Evolutionary conservation across 208 protist species (phyloP).

Genomic region (Leptomonas pyrrhocoris): DNA sequence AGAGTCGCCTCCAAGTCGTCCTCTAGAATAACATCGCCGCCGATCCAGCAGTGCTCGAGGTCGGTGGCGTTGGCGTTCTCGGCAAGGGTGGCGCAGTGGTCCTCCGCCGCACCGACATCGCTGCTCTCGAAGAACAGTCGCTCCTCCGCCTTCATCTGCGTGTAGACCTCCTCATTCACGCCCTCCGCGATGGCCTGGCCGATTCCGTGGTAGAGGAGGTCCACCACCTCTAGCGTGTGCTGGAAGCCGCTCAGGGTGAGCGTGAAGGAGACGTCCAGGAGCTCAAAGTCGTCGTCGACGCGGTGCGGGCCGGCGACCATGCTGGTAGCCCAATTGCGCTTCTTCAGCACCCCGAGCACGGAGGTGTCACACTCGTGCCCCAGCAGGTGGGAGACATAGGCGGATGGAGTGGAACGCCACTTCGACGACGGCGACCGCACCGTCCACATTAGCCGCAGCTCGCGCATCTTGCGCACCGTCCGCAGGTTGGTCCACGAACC

Average conservation of each 20-base stretch:
- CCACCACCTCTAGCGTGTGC: constrained; percentile 57
- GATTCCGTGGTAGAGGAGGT: constrained; percentile 69
- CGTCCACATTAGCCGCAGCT: constrained; percentile 64
- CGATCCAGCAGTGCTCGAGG: constrained; percentile 59
- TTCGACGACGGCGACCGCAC: constrained; percentile 39
- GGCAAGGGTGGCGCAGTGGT: constrained; percentile 58
- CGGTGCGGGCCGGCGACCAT: constrained; percentile 69
- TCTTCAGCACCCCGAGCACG: constrained; percentile 85
- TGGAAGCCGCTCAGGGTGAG: constrained; percentile 67
- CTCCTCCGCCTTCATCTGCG: constrained; percentile 63
- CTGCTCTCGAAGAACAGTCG: constrained; percentile 59
- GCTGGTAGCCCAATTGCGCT: constrained; percentile 57
- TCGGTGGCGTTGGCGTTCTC: constrained; percentile 43
- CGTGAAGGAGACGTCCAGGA: constrained; percentile 47
- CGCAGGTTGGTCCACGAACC: constrained; percentile 65
- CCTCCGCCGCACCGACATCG: constrained; percentile 32
- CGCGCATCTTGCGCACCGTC: constrained; percentile 59
- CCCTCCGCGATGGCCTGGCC: constrained; percentile 40
- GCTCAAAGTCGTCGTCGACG: constrained; percentile 67
- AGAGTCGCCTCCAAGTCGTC: constrained; percentile 55
- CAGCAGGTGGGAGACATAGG: constrained; percentile 89
- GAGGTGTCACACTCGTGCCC: constrained; percentile 94
- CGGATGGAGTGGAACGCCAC: constrained; percentile 64
- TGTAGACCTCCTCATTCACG: constrained; percentile 61
- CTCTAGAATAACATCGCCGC: constrained; percentile 45